Evolutionary conservation across 352 stramenopile genomes (phyloP).

Genomic region (Thalassiosira livingstoniorum): DNA sequence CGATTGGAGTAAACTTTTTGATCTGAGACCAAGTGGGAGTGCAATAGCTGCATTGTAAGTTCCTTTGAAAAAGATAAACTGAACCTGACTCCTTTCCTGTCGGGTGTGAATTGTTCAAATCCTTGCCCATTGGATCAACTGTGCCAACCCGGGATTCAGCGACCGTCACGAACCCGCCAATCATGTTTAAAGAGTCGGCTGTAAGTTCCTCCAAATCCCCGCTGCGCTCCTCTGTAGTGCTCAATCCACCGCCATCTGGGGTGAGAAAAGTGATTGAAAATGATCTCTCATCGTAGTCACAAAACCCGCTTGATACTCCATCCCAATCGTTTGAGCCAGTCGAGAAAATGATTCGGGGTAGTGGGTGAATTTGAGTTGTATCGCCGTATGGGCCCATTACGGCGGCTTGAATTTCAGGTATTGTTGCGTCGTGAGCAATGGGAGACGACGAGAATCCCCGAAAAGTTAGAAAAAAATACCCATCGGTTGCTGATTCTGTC

Average conservation of each 20-base stretch:
- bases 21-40: conserved; percentile 53
- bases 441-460: conserved; percentile 63
- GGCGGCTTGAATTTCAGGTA: conserved; percentile 61
- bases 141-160: conserved; percentile 49
- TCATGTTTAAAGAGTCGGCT: conserved; percentile 52
- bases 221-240: conserved; percentile 53
- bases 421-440: conserved; percentile 64
- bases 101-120: conserved; percentile 44
- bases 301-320: conserved; percentile 56
- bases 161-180: conserved; percentile 39
- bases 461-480: conserved; percentile 68
- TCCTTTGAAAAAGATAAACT: conserved; percentile 66
- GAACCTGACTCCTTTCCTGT: conserved; percentile 66
- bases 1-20: conserved; percentile 62
- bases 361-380: conserved; percentile 64
- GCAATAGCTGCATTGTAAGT: conserved; percentile 55
- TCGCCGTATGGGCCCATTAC: conserved; percentile 64
- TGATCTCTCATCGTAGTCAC: conserved; percentile 38
- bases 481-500: conserved; percentile 43
- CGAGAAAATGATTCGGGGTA: conserved; percentile 45
- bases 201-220: conserved; percentile 69
- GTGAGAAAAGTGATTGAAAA: conserved; percentile 68
- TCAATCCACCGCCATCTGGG: conserved; percentile 67
- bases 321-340: conserved; percentile 58
- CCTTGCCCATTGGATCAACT: conserved; percentile 58